A percentile compares a stretch with the other conserved stretches of the same genome.
These are phyloP conservation scores for Rhazya stricta DNA, from an alignment of 257 asterid genomes.

Conservation along the genomic window DNA sequence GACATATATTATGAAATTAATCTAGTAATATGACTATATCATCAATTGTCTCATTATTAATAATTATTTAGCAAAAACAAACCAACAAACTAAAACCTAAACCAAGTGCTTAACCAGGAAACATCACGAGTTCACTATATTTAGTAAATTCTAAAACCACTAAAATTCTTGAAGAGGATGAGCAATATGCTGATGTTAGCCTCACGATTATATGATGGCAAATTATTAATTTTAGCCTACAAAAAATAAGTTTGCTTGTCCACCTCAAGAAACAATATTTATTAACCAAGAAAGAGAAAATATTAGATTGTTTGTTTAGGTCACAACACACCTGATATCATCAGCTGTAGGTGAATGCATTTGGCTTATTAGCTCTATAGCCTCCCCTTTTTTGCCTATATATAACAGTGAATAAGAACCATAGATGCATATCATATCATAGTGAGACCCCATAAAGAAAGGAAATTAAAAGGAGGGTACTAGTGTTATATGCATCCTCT, in stretches of 20 bases:
- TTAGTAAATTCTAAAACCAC: not conserved
- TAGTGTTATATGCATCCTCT: not conserved
- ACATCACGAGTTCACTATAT: not conserved
- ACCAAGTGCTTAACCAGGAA: not conserved
- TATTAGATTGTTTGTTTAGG: not conserved
- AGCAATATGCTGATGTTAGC: not conserved
- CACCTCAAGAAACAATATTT: not conserved
- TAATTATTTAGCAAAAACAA: not conserved
- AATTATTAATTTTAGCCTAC: not conserved
- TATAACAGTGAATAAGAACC: conserved; percentile 1
- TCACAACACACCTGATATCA: not conserved
- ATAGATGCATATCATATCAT: conserved; percentile 1
- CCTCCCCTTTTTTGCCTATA: conserved; percentile 18
- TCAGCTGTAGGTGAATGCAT: not conserved
- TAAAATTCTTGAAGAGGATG: not conserved
- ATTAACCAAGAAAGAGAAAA: no score
- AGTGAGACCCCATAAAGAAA: not conserved
- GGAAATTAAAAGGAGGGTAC: not conserved
- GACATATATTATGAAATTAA: no score
- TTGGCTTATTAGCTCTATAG: not conserved
- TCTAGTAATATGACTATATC: no score
- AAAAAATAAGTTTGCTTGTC: not conserved
- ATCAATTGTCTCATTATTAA: no score
- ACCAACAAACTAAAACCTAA: not conserved
- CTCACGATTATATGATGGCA: not conserved